Conservation (phyloP, 1,284 basidiomycete species). For the Chalciporus sp. region DNA sequence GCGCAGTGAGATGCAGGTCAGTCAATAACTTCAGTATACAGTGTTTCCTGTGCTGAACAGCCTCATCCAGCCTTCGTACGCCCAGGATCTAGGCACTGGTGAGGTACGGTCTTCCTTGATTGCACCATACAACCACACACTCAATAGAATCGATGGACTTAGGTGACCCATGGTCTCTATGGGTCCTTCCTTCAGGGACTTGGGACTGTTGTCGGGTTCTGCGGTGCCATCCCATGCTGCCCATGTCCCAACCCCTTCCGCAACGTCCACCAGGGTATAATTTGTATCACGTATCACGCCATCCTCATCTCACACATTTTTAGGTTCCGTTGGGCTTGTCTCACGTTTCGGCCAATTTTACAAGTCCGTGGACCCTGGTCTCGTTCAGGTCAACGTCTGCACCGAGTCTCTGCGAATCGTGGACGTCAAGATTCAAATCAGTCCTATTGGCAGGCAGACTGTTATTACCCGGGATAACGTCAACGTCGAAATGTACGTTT, state of each 20-base stretch:
- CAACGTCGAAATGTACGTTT: constrained; percentile 74
- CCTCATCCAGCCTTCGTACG: constrained; percentile 72
- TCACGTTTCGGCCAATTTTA: constrained; percentile 94
- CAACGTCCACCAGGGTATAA: constrained; percentile 74
- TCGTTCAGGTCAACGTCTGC: constrained; percentile 92
- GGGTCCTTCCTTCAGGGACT: constrained; percentile 77
- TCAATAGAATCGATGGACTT: constrained; percentile 5
- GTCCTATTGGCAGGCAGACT: constrained; percentile 81
- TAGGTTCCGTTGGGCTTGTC: constrained; percentile 88
- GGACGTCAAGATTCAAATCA: constrained; percentile 95
- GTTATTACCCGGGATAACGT: constrained; percentile 91
- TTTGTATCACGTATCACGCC: constrained; percentile 5
- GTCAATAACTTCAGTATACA: constrained; percentile 16
- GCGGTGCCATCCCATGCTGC: constrained; percentile 87
- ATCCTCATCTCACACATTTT: constrained; percentile 9
- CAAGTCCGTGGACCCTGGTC: constrained; percentile 91
- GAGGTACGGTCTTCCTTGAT: constrained; percentile 42
- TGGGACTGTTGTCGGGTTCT: constrained; percentile 59
- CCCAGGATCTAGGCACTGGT: constrained; percentile 80
- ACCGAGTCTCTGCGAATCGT: constrained; percentile 83
- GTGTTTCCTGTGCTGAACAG: constrained; percentile 14
- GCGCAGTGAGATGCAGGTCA: constrained; percentile 82
- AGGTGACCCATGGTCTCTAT: constrained; percentile 84
- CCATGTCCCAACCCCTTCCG: constrained; percentile 80
- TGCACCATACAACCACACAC: not conserved